Conservation (phyloP, 495 filamentous ascomycete species). For the Lophium mytilinum region DNA sequence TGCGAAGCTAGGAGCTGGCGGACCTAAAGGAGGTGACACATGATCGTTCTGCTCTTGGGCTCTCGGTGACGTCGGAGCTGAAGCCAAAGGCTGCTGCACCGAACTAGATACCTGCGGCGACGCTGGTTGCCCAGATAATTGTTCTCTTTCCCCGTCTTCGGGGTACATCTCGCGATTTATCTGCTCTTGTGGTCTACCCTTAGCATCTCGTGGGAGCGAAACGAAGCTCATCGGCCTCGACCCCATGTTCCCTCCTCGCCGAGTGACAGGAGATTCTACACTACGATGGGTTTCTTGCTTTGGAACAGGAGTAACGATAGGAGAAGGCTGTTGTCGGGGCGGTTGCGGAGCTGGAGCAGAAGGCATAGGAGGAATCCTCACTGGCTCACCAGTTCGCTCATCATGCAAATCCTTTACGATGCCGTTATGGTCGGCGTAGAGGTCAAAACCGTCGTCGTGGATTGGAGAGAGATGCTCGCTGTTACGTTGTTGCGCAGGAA, state of each 20-base stretch:
- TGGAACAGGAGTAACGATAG: neutral
- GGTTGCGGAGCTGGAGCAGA: neutral
- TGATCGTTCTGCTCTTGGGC: too few species aligned
- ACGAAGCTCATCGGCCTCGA: slow-evolving; percentile 21
- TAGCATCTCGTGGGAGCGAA: slow-evolving; percentile 15
- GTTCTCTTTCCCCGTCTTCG: too few species aligned
- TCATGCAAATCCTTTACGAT: slow-evolving; percentile 19
- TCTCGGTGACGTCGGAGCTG: too few species aligned
- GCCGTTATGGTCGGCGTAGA: slow-evolving; percentile 25
- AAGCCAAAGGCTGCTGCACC: too few species aligned
- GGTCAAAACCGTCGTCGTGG: slow-evolving; percentile 15
- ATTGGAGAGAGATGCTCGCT: neutral
- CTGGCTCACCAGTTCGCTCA: slow-evolving; percentile 14
- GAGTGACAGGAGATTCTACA: neutral
- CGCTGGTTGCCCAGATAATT: too few species aligned
- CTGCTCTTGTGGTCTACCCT: slow-evolving; percentile 22
- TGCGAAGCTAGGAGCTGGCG: too few species aligned
- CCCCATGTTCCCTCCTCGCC: too few species aligned
- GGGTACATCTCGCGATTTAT: slow-evolving; percentile 7
- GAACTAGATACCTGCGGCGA: too few species aligned
- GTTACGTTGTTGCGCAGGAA: neutral
- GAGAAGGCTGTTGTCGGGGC: neutral
- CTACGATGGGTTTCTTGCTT: neutral
- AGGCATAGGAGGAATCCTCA: slow-evolving; percentile 2
- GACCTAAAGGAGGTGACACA: too few species aligned